These are phyloP conservation scores for Colletotrichum sp. DNA, from an alignment of 2,329 filamentous ascomycete species.

Conservation along the genomic window DNA sequence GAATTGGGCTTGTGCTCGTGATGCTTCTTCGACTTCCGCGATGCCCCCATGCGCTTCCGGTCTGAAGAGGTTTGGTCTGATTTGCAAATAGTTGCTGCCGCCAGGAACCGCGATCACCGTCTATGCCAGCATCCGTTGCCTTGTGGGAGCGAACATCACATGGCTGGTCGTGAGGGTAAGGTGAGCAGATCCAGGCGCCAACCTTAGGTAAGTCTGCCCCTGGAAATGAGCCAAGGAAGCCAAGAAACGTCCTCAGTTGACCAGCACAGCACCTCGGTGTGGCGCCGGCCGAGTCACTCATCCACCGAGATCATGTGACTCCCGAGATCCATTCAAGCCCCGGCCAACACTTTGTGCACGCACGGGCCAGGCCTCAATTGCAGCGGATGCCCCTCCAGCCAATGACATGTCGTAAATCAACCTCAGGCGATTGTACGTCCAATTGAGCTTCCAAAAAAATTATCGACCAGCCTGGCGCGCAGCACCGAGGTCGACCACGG, in stretches of 20 bases:
- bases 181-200: neutral
- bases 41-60: neutral
- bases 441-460: constrained; percentile 24
- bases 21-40: neutral
- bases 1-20: neutral
- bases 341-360: neutral
- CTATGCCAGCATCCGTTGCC: neutral
- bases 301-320: neutral
- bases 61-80: neutral
- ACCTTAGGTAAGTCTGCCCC: constrained; percentile 1
- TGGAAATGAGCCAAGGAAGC: neutral
- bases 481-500: constrained; percentile 7
- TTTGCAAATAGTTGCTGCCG: neutral
- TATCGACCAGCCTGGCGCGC: constrained; percentile 22
- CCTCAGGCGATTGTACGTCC: constrained; percentile 7
- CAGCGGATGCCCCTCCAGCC: neutral
- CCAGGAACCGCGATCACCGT: neutral
- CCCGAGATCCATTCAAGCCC: neutral
- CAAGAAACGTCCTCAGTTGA: neutral
- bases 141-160: neutral
- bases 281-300: neutral
- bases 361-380: neutral
- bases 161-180: neutral
- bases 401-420: constrained; percentile 3
- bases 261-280: neutral